phyloP scores from a whole-genome alignment of 371 early-diverging fungal species.

The Rhizopus arrhizus region DNA sequence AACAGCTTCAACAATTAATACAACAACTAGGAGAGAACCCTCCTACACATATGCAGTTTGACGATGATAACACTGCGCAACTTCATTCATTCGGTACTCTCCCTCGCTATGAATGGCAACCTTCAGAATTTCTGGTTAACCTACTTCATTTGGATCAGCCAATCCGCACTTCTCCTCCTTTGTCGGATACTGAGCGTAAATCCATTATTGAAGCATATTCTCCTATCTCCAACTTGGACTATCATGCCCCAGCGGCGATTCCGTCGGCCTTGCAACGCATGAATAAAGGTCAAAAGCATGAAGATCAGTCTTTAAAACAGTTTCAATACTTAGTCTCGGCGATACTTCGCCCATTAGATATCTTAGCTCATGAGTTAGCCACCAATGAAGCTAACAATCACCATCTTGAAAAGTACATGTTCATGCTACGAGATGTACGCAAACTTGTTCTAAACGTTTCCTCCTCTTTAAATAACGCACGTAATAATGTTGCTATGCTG shows the following conservation, averaged over 20 bases:
- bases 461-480: conserved; percentile 4
- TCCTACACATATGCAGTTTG: conserved; percentile 7
- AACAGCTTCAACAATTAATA: conserved; percentile 3
- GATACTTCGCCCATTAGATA: conserved; percentile 15
- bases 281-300: conserved; percentile 18
- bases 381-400: not conserved
- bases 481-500: conserved; percentile 18
- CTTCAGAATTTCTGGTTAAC: not conserved
- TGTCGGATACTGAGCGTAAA: conserved; percentile 18
- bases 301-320: conserved; percentile 12
- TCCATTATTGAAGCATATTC: conserved; percentile 20
- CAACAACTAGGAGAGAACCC: not conserved
- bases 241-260: conserved; percentile 17
- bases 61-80: conserved; percentile 8
- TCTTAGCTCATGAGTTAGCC: conserved; percentile 9
- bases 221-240: conserved; percentile 10
- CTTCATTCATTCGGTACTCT: conserved; percentile 5
- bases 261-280: conserved; percentile 13
- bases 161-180: not conserved
- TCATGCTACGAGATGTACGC: conserved; percentile 15
- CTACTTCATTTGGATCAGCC: conserved; percentile 7
- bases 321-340: conserved; percentile 17
- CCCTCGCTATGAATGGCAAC: conserved; percentile 21
- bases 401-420: not conserved
- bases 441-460: conserved; percentile 9